Evolutionary conservation across 2,329 filamentous ascomycete species (phyloP).

Genomic region (Ascochyta lentis): DNA sequence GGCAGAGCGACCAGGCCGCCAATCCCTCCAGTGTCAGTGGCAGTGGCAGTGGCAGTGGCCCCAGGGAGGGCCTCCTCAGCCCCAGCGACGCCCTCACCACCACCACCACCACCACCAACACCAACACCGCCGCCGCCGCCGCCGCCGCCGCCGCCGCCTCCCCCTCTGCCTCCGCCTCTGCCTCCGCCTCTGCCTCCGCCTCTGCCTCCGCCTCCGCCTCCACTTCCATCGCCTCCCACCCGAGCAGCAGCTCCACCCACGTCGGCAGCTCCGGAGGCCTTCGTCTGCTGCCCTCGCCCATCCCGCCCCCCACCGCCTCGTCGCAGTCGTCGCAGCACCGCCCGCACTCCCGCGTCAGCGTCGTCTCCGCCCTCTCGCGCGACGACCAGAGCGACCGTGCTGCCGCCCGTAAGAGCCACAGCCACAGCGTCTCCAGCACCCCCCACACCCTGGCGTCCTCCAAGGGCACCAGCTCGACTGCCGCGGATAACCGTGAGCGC

Average conservation of each 20-base stretch:
- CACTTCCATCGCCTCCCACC: slow-evolving; percentile 18
- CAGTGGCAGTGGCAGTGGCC: neutral
- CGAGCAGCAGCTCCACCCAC: slow-evolving; percentile 16
- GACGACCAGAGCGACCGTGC: slow-evolving; percentile 36
- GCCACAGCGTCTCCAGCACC: slow-evolving; percentile 46
- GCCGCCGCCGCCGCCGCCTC: too few relatives aligned
- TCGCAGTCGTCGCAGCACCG: slow-evolving; percentile 38
- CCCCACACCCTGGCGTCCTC: slow-evolving; percentile 47
- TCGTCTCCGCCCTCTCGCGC: slow-evolving; percentile 33
- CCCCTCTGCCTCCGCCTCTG: too few relatives aligned
- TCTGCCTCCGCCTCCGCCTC: slow-evolving; percentile 21
- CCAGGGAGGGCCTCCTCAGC: slow-evolving; percentile 22
- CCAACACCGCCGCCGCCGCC: slow-evolving; percentile 1
- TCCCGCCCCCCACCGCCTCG: slow-evolving; percentile 41
- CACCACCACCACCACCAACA: neutral
- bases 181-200: too few relatives aligned
- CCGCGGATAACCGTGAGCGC: slow-evolving; percentile 40
- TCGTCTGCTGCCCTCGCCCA: slow-evolving; percentile 43
- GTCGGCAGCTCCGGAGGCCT: slow-evolving; percentile 12
- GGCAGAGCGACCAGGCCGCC: slow-evolving; percentile 34
- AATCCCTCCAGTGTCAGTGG: slow-evolving; percentile 22
- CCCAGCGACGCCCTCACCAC: slow-evolving; percentile 26
- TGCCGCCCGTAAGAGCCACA: slow-evolving; percentile 39
- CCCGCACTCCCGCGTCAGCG: slow-evolving; percentile 41
- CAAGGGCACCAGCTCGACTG: slow-evolving; percentile 34